Evolutionary conservation across 208 protist species (phyloP).

Genomic region (Trypanosoma boissoni): DNA sequence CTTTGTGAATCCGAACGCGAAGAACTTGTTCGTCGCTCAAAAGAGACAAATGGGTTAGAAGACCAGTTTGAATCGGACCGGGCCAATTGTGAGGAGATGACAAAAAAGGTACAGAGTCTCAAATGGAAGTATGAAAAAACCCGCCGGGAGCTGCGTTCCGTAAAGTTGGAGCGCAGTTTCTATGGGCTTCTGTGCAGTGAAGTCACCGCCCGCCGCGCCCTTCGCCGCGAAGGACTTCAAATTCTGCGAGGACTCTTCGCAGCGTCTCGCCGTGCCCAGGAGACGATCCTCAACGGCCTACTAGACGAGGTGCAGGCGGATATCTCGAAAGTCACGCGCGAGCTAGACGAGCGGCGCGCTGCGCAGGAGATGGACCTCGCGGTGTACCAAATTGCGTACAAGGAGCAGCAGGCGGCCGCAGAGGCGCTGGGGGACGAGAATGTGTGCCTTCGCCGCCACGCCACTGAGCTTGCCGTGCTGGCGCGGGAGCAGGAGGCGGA

Average conservation of each 20-base stretch:
- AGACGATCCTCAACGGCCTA: conserved; percentile 31
- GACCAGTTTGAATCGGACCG: conserved; percentile 20
- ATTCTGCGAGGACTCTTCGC: conserved; percentile 4
- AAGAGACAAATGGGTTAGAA: conserved; percentile 28
- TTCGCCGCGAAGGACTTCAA: conserved; percentile 22
- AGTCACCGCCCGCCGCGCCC: conserved; percentile 21
- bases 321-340: conserved; percentile 14
- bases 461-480: conserved; percentile 36
- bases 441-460: conserved; percentile 20
- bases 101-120: conserved; percentile 37
- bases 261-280: conserved; percentile 33
- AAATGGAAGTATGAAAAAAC: conserved; percentile 35
- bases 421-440: conserved; percentile 42
- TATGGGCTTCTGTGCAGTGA: conserved; percentile 29
- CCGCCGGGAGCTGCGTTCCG: conserved; percentile 13
- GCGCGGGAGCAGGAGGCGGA: conserved; percentile 54
- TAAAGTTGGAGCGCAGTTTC: conserved; percentile 23
- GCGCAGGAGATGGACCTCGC: conserved; percentile 65
- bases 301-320: conserved; percentile 28
- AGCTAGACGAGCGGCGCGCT: conserved; percentile 33
- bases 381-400: conserved; percentile 71
- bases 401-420: conserved; percentile 62
- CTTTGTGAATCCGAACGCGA: conserved; percentile 28
- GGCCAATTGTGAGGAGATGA: conserved; percentile 36
- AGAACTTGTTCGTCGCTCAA: conserved; percentile 13